Evolutionary conservation across 2,329 filamentous ascomycete species (phyloP).

Genomic region (Huntiella decipiens): DNA sequence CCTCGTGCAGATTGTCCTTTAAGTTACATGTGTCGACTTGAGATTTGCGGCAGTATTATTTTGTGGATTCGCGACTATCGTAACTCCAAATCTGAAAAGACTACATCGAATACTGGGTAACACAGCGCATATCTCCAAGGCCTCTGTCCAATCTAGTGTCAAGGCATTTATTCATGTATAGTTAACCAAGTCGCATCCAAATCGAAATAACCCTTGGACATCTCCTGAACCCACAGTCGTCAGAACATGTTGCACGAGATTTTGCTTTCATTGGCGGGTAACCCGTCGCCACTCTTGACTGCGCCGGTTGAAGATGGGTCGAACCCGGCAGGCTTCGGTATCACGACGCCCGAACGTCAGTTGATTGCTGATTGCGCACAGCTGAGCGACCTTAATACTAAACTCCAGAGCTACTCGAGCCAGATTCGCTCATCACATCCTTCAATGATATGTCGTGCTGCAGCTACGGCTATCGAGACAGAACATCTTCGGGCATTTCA

Average conservation of each 20-base stretch:
- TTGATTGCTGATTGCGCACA: constrained; percentile 60
- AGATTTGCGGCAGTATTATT: constrained; percentile 11
- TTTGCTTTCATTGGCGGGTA: constrained; percentile 84
- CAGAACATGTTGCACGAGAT: constrained; percentile 85
- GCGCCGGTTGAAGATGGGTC: constrained; percentile 14
- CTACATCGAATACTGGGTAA: constrained; percentile 1
- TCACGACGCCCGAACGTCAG: constrained; percentile 65
- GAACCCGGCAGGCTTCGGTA: constrained; percentile 24
- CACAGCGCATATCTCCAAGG: neutral
- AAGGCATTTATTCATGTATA: neutral
- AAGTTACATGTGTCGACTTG: constrained; percentile 7
- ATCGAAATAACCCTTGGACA: neutral
- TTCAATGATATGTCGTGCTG: constrained; percentile 61
- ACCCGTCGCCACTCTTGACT: constrained; percentile 66
- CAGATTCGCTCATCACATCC: constrained; percentile 9
- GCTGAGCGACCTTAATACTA: constrained; percentile 60
- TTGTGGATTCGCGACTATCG: constrained; percentile 9
- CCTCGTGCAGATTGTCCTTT: neutral
- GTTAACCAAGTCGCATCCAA: neutral
- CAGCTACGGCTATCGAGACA: constrained; percentile 57
- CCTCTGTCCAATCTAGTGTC: neutral
- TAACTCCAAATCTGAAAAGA: constrained; percentile 1
- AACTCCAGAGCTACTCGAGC: constrained; percentile 53
- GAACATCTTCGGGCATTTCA: constrained; percentile 67
- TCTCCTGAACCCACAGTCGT: neutral